A percentile compares a stretch with the other conserved stretches of the same genome.
Conservation (phyloP, 2,329 filamentous ascomycete genomes). For the Colletotrichum australisinense region DNA sequence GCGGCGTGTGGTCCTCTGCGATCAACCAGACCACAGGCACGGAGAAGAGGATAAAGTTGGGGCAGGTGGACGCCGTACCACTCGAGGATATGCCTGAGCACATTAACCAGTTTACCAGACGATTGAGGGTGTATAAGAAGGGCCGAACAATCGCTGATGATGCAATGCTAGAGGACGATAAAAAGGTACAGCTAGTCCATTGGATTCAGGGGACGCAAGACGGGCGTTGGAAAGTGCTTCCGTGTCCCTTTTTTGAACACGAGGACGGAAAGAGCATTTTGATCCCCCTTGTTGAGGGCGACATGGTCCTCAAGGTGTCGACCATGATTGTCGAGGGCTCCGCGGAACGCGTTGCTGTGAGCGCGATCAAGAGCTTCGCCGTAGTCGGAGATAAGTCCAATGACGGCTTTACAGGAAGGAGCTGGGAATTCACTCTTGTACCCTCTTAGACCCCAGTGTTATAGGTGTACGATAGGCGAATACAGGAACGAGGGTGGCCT, state of each 20-base stretch:
- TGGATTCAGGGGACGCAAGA: slow-evolving; percentile 12
- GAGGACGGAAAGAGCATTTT: slow-evolving; percentile 20
- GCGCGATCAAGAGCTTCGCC: slow-evolving; percentile 2
- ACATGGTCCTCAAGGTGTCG: slow-evolving; percentile 20
- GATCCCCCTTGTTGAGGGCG: neutral
- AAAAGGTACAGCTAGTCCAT: neutral
- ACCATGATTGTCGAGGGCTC: slow-evolving; percentile 33
- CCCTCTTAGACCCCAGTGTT: neutral
- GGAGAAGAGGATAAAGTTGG: slow-evolving; percentile 53
- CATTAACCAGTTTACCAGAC: neutral
- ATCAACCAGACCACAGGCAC: slow-evolving; percentile 38
- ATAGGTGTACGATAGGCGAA: neutral
- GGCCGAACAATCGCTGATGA: neutral
- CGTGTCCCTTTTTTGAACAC: slow-evolving; percentile 1
- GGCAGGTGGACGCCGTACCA: slow-evolving; percentile 43
- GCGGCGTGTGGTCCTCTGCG: slow-evolving; percentile 71
- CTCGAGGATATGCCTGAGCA: neutral
- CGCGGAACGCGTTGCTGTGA: slow-evolving; percentile 7
- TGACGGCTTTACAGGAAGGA: neutral
- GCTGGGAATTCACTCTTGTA: neutral
- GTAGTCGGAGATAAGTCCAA: neutral
- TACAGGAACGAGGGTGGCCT: neutral
- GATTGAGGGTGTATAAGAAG: neutral
- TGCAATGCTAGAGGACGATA: neutral
- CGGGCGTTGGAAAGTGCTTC: neutral